These are phyloP conservation scores for Stentor roeselii DNA, from an alignment of 73 alveolate genomes.

Conservation along the genomic window DNA sequence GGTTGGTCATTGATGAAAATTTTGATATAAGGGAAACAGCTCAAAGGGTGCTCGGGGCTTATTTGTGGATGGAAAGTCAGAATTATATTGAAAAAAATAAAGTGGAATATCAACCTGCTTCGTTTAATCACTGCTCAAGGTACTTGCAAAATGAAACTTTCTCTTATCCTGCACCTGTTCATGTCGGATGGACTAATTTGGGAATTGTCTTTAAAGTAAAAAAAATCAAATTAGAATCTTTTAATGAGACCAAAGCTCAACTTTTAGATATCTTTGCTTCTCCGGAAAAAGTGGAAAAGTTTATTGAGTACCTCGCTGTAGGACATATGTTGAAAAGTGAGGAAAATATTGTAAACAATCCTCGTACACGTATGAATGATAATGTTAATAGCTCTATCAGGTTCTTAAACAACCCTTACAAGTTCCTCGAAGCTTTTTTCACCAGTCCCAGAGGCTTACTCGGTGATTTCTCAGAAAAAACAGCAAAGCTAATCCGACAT, in stretches of 20 bases:
- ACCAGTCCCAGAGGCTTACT: background rate
- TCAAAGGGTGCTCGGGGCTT: too few species aligned
- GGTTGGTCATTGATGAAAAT: background rate
- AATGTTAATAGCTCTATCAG: background rate
- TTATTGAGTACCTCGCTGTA: background rate
- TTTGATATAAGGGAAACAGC: constrained; percentile 17
- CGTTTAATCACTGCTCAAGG: too few species aligned
- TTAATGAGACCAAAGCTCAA: background rate
- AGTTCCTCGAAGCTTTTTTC: background rate
- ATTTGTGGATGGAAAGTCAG: too few species aligned
- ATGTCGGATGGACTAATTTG: background rate
- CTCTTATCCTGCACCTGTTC: too few species aligned
- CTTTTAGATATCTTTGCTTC: background rate
- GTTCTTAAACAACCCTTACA: constrained; percentile 14
- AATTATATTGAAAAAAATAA: too few species aligned
- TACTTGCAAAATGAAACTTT: too few species aligned
- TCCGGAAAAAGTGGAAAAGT: background rate
- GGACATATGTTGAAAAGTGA: background rate
- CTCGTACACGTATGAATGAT: background rate
- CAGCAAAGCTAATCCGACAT: background rate
- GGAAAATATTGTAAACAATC: background rate
- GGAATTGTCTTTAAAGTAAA: background rate
- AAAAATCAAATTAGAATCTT: too few species aligned
- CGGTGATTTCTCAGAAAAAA: background rate
- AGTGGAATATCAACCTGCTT: too few species aligned